Conservation (phyloP, 2,329 filamentous ascomycete species). For the Aureobasidium sp. region DNA sequence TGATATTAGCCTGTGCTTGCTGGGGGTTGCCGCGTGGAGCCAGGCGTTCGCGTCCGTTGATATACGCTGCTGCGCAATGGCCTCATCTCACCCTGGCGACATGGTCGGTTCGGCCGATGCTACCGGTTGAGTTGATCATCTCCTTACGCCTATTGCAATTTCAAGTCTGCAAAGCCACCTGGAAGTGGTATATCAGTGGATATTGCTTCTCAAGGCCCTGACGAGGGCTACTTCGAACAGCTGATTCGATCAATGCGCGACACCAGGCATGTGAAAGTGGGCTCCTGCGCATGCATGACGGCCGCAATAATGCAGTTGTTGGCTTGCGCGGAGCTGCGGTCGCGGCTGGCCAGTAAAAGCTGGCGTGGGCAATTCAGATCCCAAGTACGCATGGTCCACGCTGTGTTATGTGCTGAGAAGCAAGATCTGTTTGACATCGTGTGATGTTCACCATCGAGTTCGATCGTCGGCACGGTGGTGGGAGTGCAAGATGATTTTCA, state of each 20-base stretch:
- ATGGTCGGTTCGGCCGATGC: slow-evolving; percentile 1
- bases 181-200: neutral
- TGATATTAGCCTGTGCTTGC: slow-evolving; percentile 8
- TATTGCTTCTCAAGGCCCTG: neutral
- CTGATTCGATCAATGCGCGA: neutral
- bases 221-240: neutral
- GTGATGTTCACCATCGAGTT: neutral
- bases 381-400: neutral
- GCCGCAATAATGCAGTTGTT: neutral
- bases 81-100: neutral
- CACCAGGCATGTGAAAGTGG: neutral
- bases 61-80: neutral
- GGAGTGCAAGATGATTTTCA: neutral
- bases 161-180: neutral
- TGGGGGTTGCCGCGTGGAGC: slow-evolving; percentile 1
- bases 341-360: neutral
- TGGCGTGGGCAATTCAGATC: neutral
- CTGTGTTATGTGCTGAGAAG: neutral
- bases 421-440: neutral
- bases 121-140: neutral
- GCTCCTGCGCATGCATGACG: neutral
- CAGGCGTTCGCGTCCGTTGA: neutral
- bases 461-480: neutral
- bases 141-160: neutral
- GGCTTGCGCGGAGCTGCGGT: neutral